These are phyloP conservation scores for Wickerhamiella siamensis DNA, from an alignment of 805 yeast species.

Conservation along the genomic window DNA sequence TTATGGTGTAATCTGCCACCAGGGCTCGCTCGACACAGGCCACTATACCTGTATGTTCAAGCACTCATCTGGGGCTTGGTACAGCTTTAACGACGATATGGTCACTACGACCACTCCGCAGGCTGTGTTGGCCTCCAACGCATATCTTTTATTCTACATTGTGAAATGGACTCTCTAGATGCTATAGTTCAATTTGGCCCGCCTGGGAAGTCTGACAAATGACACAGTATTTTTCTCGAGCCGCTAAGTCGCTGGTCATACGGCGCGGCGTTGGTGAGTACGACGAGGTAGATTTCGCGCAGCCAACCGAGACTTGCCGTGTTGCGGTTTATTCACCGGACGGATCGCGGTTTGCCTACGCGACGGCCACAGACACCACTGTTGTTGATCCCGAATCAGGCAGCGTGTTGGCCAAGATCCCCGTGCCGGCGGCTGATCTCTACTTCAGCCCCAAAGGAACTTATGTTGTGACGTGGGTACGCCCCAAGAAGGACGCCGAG, in stretches of 20 bases:
- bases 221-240: slow-evolving; percentile 21
- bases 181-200: background rate
- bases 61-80: slow-evolving; percentile 39
- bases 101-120: slow-evolving; percentile 51
- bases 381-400: slow-evolving; percentile 45
- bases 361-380: slow-evolving; percentile 46
- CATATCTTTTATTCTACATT: slow-evolving; percentile 51
- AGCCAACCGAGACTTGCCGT: slow-evolving; percentile 37
- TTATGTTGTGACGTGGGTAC: slow-evolving; percentile 77
- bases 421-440: slow-evolving; percentile 58
- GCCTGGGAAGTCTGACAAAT: slow-evolving; percentile 5
- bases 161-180: slow-evolving; percentile 17
- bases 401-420: slow-evolving; percentile 33
- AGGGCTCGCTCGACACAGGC: slow-evolving; percentile 90
- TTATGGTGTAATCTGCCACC: slow-evolving; percentile 76
- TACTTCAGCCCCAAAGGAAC: slow-evolving; percentile 82
- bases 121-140: slow-evolving; percentile 55
- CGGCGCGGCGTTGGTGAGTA: slow-evolving; percentile 22
- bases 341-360: slow-evolving; percentile 57
- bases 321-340: slow-evolving; percentile 51
- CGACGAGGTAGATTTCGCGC: slow-evolving; percentile 19
- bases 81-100: slow-evolving; percentile 78
- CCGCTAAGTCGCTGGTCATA: slow-evolving; percentile 17
- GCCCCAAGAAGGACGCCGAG: slow-evolving; percentile 57
- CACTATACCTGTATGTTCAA: slow-evolving; percentile 79